These are phyloP conservation scores for Hordeum marinum DNA, from an alignment of 176 grass and related monocot genomes.

Conservation along the genomic window DNA sequence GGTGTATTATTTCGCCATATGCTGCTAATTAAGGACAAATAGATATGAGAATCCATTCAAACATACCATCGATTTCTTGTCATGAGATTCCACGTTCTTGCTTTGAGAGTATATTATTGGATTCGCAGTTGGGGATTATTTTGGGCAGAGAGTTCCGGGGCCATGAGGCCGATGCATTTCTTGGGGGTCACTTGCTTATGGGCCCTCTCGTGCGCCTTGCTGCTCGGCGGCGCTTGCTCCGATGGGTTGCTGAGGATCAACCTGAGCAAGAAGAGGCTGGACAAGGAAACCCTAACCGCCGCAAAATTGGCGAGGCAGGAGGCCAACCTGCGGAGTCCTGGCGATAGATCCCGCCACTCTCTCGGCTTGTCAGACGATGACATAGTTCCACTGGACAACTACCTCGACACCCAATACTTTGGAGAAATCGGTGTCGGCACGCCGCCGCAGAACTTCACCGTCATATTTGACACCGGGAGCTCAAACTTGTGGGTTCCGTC, in stretches of 20 bases:
- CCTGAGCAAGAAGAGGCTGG: slow-evolving; percentile 63
- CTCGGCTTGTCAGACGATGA: slow-evolving; percentile 33
- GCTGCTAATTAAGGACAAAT: background rate
- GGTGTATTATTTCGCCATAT: background rate
- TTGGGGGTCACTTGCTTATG: slow-evolving; percentile 48
- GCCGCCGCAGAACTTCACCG: slow-evolving; percentile 64
- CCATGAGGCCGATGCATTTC: slow-evolving; percentile 52
- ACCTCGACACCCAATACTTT: slow-evolving; percentile 83
- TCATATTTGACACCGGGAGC: slow-evolving; percentile 85
- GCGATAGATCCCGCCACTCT: slow-evolving; percentile 14
- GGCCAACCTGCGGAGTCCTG: slow-evolving; percentile 10
- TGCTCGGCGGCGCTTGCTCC: slow-evolving; percentile 36
- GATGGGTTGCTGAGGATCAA: slow-evolving; percentile 64
- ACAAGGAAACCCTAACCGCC: slow-evolving; percentile 42
- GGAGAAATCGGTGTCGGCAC: slow-evolving; percentile 67
- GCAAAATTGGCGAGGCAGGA: slow-evolving; percentile 43
- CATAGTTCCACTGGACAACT: slow-evolving; percentile 70
- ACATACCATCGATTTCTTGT: background rate
- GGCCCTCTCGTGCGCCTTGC: slow-evolving; percentile 37
- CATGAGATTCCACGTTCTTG: no score
- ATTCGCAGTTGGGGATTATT: slow-evolving; percentile 1
- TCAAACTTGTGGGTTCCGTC: slow-evolving; percentile 81
- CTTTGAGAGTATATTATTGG: no score
- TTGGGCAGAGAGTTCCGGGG: slow-evolving; percentile 8
- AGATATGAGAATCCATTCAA: background rate